phyloP scores from a whole-genome alignment of 2,329 filamentous ascomycete species.

The Moelleriella libera region DNA sequence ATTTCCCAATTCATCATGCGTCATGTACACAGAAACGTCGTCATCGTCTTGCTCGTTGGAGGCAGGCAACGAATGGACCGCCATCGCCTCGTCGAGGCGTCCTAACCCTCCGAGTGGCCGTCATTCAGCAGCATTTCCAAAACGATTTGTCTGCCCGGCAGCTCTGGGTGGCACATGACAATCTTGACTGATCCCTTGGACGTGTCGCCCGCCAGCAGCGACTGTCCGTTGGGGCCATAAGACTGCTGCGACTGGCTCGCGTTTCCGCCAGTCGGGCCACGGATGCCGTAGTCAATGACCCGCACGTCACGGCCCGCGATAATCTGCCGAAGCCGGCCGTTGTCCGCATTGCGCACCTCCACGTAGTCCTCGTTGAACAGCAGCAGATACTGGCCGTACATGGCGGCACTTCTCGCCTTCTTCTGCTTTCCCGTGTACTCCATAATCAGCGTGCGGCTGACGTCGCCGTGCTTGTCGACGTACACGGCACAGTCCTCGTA shows the following conservation, averaged over 20 bases:
- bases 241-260: constrained; percentile 18
- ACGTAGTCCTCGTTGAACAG: constrained; percentile 95
- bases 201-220: constrained; percentile 24
- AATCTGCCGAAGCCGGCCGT: constrained; percentile 83
- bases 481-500: constrained; percentile 97
- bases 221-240: constrained; percentile 19
- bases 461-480: constrained; percentile 94
- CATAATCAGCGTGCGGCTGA: constrained; percentile 89
- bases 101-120: constrained; percentile 42
- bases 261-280: constrained; percentile 41
- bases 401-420: constrained; percentile 67
- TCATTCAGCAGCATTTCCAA: constrained; percentile 89
- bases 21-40: background rate
- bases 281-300: constrained; percentile 73
- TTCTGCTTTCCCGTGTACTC: constrained; percentile 87
- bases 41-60: background rate
- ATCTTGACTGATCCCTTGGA: constrained; percentile 77
- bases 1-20: background rate
- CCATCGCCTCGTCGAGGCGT: background rate
- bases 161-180: constrained; percentile 85
- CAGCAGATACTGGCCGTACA: constrained; percentile 83
- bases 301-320: constrained; percentile 84
- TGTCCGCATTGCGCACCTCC: constrained; percentile 92
- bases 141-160: constrained; percentile 72
- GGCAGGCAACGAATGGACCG: too few relatives aligned